Evolutionary conservation across 139 green algal genomes (phyloP), one percentile per base, ranked within the genome.

Genomic region (Tetradesmus lagerheimii): DNA sequence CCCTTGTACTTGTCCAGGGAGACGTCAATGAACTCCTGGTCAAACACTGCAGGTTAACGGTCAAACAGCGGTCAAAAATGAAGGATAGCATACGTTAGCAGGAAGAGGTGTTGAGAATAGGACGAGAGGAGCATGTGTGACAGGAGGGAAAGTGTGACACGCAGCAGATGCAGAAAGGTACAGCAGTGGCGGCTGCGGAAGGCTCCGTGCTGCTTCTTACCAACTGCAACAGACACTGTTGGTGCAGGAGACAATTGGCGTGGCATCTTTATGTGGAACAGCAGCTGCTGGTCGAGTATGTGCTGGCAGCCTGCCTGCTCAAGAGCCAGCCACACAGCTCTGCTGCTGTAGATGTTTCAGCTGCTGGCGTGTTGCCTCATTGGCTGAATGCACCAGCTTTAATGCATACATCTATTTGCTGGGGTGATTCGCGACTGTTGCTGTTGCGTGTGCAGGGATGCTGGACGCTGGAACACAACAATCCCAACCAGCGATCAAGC

Each of bases 1-100:
- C 97, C 95, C 91, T 95, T 94, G 96, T 99, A 99, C 88, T 99
- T 90, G 45, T 83, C 95, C 74, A 99, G 94, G 83, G 91, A 95
- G 25, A 98, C 85, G 66, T 99, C 95, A 14, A 98, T 83, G 88
- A 99, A 99, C 94, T 99, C 98, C 93, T 87, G 85, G 71, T 89
- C 85, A 71, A 89, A 83, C 15, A 89, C 85, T 66, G 85, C 67
- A 71, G 67, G 76, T 11, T 29, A 20, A 14, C 5, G 8, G 47
- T 62, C 47, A 62, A 62, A 62, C 12, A 62, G n/a, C n/a, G n/a
- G n/a, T n/a, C n/a, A n/a, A n/a, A n/a, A n/a, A n/a, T n/a, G n/a
- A n/a, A n/a, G n/a, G n/a, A n/a, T n/a, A 23, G 20, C 47, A 62
- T 11, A 62, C 8, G 8, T 62, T 23, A 62, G 47, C 47, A 62